Conservation (phyloP, 2,329 filamentous ascomycete genomes). For the Albophoma yamanashiensis region DNA sequence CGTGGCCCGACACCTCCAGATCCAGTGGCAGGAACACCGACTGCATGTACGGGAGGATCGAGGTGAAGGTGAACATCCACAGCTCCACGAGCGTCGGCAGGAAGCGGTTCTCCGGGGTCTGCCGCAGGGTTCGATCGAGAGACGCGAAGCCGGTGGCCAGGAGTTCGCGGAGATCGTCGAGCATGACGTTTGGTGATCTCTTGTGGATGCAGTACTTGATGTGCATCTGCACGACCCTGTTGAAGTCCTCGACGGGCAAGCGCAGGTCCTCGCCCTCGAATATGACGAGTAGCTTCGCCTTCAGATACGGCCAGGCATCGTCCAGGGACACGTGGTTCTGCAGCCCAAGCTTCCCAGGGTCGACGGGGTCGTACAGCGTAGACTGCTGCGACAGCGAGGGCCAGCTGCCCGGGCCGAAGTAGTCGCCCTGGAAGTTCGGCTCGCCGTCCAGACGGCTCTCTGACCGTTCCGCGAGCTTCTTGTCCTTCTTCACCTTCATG, state of each 20-base stretch:
- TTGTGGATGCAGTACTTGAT: constrained; percentile 69
- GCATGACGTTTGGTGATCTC: constrained; percentile 56
- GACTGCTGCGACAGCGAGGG: constrained; percentile 31
- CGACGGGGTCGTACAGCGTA: constrained; percentile 41
- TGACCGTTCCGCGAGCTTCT: constrained; percentile 62
- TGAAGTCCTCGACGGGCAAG: constrained; percentile 76
- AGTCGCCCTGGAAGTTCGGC: constrained; percentile 33
- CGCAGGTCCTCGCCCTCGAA: constrained; percentile 75
- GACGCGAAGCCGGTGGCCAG: constrained; percentile 74
- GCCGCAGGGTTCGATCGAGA: constrained; percentile 71
- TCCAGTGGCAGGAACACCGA: constrained; percentile 90
- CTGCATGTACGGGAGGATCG: constrained; percentile 85
- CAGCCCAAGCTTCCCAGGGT: constrained; percentile 44
- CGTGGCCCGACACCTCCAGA: constrained; percentile 80
- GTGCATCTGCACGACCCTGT: constrained; percentile 67
- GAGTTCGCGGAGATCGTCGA: constrained; percentile 69
- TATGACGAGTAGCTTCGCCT: constrained; percentile 63
- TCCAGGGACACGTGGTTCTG: constrained; percentile 62
- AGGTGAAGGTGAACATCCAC: constrained; percentile 89
- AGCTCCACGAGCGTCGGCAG: constrained; percentile 85
- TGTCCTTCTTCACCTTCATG: constrained; percentile 77
- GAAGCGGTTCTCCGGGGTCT: constrained; percentile 74
- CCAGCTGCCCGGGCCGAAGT: constrained; percentile 43
- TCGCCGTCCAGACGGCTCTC: constrained; percentile 41
- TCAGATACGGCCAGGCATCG: constrained; percentile 74